Percentiles rank a stretch among this genome's conserved stretches.
Conservation (phyloP, 2,329 filamentous ascomycete genomes). For the Chaetothyriales sp. region DNA sequence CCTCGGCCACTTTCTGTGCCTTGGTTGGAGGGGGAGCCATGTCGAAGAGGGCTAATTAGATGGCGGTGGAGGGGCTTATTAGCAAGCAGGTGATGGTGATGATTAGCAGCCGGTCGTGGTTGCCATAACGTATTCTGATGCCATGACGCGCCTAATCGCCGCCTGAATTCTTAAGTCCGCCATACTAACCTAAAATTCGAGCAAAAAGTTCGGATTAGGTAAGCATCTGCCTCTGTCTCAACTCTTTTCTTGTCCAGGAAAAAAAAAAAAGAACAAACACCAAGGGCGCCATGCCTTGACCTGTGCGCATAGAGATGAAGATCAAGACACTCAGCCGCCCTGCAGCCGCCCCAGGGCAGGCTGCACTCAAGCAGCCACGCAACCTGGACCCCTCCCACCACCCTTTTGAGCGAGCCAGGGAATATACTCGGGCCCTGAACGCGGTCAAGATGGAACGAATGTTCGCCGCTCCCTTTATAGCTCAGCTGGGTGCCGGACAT, state of each 20-base stretch:
- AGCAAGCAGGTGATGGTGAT: neutral
- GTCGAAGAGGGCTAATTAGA: constrained; percentile 7
- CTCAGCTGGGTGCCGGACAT: constrained; percentile 75
- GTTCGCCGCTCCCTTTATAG: constrained; percentile 74
- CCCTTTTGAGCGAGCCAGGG: constrained; percentile 78
- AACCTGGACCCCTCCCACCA: constrained; percentile 68
- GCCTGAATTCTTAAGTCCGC: neutral
- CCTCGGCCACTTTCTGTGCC: constrained; percentile 65
- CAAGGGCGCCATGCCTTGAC: neutral
- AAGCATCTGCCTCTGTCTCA: neutral
- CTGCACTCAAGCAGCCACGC: constrained; percentile 30
- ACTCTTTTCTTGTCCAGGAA: neutral
- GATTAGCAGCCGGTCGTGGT: no score
- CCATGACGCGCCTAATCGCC: neutral
- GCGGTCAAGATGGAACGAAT: constrained; percentile 87
- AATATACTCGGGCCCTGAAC: constrained; percentile 65
- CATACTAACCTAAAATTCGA: no score
- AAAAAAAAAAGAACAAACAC: neutral
- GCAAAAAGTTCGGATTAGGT: neutral
- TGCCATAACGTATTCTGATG: no score
- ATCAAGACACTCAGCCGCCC: constrained; percentile 39
- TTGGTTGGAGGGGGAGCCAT: constrained; percentile 38
- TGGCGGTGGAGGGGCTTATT: no score
- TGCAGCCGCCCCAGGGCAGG: constrained; percentile 31
- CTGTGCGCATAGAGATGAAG: constrained; percentile 26